Evolutionary conservation across 225 moss, liverwort and hornwort species (phyloP).

Genomic region (Pseudisothecium myosuroides): DNA sequence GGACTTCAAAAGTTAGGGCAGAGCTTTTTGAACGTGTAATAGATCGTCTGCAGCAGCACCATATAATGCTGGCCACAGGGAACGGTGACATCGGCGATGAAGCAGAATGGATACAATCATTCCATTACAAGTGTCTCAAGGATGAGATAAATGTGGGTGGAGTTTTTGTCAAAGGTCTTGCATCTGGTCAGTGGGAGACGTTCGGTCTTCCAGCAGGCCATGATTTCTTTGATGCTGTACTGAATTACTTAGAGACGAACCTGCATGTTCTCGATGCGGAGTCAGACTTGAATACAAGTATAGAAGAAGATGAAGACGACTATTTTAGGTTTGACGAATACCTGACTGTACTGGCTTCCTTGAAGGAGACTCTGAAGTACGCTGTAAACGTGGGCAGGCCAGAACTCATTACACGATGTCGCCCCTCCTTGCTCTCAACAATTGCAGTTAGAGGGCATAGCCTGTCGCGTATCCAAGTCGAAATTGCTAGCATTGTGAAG

Average conservation of each 20-base stretch:
- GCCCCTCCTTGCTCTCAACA: constrained; percentile 47
- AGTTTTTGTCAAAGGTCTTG: constrained; percentile 75
- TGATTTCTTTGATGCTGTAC: constrained; percentile 63
- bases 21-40: constrained; percentile 70
- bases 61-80: constrained; percentile 61
- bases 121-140: constrained; percentile 67
- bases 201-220: constrained; percentile 77
- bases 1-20: constrained; percentile 70
- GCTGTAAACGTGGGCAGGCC: constrained; percentile 67
- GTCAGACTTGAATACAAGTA: constrained; percentile 19
- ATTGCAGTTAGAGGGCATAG: constrained; percentile 41
- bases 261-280: constrained; percentile 37
- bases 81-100: constrained; percentile 57
- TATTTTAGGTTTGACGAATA: constrained; percentile 34
- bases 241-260: constrained; percentile 59
- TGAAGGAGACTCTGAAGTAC: constrained; percentile 75
- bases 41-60: constrained; percentile 72
- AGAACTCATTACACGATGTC: constrained; percentile 52
- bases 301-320: constrained; percentile 14
- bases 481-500: constrained; percentile 63
- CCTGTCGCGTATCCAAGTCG: constrained; percentile 42
- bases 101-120: constrained; percentile 79
- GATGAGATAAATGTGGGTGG: constrained; percentile 85
- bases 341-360: constrained; percentile 54
- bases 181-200: constrained; percentile 75